Base-by-base conservation (phyloP, 2,329 filamentous ascomycete genomes). In the Colletotrichum sojae region DNA sequence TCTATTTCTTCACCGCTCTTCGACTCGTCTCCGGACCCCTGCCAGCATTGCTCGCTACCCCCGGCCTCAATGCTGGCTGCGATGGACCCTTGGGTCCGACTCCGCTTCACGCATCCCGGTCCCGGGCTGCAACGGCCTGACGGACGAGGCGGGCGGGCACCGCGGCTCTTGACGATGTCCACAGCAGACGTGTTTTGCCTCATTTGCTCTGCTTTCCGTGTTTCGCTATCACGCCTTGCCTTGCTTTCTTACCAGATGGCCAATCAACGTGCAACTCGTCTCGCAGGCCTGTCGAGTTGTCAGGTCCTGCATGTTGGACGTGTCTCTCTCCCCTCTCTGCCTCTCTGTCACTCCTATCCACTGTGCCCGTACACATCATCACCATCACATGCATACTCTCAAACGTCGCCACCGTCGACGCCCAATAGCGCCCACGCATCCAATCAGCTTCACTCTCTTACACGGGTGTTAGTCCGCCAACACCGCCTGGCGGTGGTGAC, bases 401-500 rank as follows among this genome's bases (percentile, higher is more conserved):
- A 25, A 57, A 45, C 59, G 13, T 31, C 25, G 40, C 22, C 49
- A 51, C 46, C 39, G 22, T 65, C 61, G 48, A 55, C n/a, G 54
- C 61, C 66, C 36, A 65, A 69, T 43, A 20, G 43, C 58, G 58
- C 60, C 54, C 31, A 36, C 31, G 18, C 61, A 49, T 59, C 66
- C 66, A 65, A 65, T 69, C 66, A 69, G 62, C 49, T 53, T 59
- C 54, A 54, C 66, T 68, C 61, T 68, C 66, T 69, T 55, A 69
- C 66, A 69, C 66, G 54, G 66, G 48, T 65, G 66, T 69, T 69
- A 69, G 66, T 69, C 66, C 66, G 55, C 61, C 66, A 69, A 69
- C 66, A 65, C 66, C 61, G 53, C 54, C 66, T 54, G 48, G 43
- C 53, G 54, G 43, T 40, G 61, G 66, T 55, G 45, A 59, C 31